Evolutionary conservation across 2,329 filamentous ascomycete genomes (phyloP).

Genomic region (Emergomyces africanus): DNA sequence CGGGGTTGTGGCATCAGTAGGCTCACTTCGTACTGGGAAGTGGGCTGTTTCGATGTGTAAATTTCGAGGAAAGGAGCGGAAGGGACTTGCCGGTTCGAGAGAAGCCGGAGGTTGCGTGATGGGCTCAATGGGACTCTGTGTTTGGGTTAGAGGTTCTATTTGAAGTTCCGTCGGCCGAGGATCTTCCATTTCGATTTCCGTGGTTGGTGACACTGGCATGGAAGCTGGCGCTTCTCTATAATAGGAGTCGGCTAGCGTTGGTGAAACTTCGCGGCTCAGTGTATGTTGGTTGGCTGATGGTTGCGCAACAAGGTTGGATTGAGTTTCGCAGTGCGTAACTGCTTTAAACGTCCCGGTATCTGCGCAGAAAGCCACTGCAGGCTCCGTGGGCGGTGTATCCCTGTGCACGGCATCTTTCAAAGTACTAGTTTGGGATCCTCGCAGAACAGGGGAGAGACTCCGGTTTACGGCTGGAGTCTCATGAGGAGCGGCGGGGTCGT

Average conservation of each 20-base stretch:
- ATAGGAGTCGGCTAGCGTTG: not conserved
- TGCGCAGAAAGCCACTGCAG: slow-evolving; percentile 30
- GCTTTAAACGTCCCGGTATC: slow-evolving; percentile 32
- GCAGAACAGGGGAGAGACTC: not conserved
- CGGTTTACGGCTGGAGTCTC: not conserved
- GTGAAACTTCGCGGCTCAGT: not conserved
- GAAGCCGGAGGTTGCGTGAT: not conserved
- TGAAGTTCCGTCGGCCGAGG: not conserved
- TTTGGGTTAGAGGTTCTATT: not conserved
- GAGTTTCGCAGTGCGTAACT: slow-evolving; percentile 20
- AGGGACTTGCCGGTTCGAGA: not conserved
- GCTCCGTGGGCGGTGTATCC: slow-evolving; percentile 17
- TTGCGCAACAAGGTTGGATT: not conserved
- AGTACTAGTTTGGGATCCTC: not conserved
- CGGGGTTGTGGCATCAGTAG: not conserved
- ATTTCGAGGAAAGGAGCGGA: not conserved
- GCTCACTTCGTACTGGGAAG: not conserved
- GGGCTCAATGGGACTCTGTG: not conserved
- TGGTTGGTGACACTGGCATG: not conserved
- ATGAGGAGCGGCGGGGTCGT: not conserved
- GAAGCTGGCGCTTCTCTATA: not conserved
- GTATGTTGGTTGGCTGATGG: not conserved
- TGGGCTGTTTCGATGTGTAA: not conserved
- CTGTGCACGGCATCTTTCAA: not conserved
- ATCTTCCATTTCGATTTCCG: not conserved